Evolutionary conservation across 1,284 basidiomycete species (phyloP).

Genomic region (Tranzscheliella williamsii): DNA sequence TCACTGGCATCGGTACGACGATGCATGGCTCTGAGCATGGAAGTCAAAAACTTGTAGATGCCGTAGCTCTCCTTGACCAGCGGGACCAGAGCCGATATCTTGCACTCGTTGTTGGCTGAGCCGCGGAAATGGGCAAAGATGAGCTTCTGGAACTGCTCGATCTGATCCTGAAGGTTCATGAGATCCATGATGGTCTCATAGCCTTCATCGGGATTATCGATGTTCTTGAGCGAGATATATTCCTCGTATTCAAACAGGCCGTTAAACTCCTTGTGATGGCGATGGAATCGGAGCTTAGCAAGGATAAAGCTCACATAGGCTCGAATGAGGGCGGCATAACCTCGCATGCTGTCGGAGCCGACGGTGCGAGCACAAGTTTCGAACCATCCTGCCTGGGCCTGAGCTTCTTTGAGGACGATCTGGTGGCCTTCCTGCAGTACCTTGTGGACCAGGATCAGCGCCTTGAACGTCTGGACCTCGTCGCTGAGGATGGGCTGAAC

Average conservation of each 20-base stretch:
- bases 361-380: slow-evolving; percentile 58
- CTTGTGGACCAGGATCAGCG: slow-evolving; percentile 60
- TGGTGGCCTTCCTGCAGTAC: slow-evolving; percentile 60
- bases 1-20: slow-evolving; percentile 59
- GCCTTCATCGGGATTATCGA: slow-evolving; percentile 61
- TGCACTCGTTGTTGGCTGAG: slow-evolving; percentile 57
- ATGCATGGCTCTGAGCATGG: slow-evolving; percentile 61
- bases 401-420: slow-evolving; percentile 56
- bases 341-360: slow-evolving; percentile 50
- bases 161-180: slow-evolving; percentile 61
- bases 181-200: slow-evolving; percentile 61
- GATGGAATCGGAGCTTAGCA: slow-evolving; percentile 60
- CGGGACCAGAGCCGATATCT: slow-evolving; percentile 59
- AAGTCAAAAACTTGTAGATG: slow-evolving; percentile 61
- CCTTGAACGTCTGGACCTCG: slow-evolving; percentile 61
- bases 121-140: slow-evolving; percentile 59
- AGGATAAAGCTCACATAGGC: slow-evolving; percentile 60
- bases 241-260: slow-evolving; percentile 61
- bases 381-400: slow-evolving; percentile 59
- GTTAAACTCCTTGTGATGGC: slow-evolving; percentile 60
- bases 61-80: slow-evolving; percentile 61
- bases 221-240: slow-evolving; percentile 61
- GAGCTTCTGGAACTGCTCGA: slow-evolving; percentile 60
- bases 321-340: slow-evolving; percentile 55
- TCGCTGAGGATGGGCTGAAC: slow-evolving; percentile 60